These are phyloP conservation scores for Chenopodium album DNA, from an alignment of 148 eudicot genomes.

Conservation along the genomic window DNA sequence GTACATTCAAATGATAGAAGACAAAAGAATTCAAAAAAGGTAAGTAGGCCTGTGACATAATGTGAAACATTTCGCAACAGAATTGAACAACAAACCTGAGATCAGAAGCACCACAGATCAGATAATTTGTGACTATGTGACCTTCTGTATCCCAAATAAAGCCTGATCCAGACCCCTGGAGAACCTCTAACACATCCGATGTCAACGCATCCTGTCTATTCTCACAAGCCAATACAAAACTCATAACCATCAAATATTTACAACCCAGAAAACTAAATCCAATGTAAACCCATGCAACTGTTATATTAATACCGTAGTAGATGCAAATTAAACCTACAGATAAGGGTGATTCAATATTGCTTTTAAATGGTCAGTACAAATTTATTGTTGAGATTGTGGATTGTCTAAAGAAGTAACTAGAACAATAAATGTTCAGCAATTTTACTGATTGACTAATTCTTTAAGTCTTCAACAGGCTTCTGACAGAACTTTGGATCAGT, in stretches of 20 bases:
- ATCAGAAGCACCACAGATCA: conserved; percentile 97
- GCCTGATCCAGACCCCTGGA: conserved; percentile 97
- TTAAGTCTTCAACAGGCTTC: background rate
- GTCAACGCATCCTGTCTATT: conserved; percentile 93
- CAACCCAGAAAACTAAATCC: background rate
- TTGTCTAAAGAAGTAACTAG: background rate
- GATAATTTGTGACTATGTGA: conserved; percentile 88
- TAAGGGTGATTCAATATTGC: background rate
- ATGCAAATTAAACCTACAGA: background rate
- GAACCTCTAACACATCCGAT: conserved; percentile 90
- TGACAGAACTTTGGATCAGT: background rate
- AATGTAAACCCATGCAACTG: background rate
- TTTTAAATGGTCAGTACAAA: background rate
- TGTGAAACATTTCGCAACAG: background rate
- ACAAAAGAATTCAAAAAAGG: background rate
- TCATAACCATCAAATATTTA: conserved; percentile 10
- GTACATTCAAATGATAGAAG: background rate
- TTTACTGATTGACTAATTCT: too few species aligned
- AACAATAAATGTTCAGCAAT: too few species aligned
- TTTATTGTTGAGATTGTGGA: background rate
- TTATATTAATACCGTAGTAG: background rate
- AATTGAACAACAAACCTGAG: conserved; percentile 55
- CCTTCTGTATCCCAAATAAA: conserved; percentile 85
- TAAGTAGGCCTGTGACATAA: background rate
- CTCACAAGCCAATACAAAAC: conserved; percentile 22